Percentiles rank a stretch among this genome's conserved stretches.
Conservation (phyloP, 495 filamentous ascomycete genomes). For the Hyaloscypha finlandica region DNA sequence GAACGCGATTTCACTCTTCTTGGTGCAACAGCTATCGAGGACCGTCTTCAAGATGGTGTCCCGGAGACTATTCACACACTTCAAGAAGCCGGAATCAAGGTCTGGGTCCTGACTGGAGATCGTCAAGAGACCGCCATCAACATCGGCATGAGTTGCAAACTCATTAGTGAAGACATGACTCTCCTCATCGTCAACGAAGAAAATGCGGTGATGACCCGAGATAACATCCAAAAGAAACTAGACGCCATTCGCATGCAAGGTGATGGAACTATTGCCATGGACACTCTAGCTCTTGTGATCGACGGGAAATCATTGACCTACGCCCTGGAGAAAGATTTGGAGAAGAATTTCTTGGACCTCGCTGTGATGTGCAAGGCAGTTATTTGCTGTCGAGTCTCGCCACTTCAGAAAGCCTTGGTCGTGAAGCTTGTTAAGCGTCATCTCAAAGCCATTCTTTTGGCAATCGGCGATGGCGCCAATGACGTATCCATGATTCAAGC, state of each 20-base stretch:
- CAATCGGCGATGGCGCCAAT: slow-evolving; percentile 97
- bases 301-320: slow-evolving; percentile 95
- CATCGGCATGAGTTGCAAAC: slow-evolving; percentile 99
- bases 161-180: slow-evolving; percentile 99
- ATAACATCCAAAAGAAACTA: slow-evolving; percentile 90
- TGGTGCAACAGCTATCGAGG: slow-evolving; percentile 96
- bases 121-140: slow-evolving; percentile 99
- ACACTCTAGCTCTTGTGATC: slow-evolving; percentile 91
- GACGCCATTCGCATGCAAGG: slow-evolving; percentile 77
- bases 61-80: slow-evolving; percentile 98
- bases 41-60: slow-evolving; percentile 94
- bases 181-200: slow-evolving; percentile 96
- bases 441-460: slow-evolving; percentile 86
- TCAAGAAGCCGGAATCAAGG: slow-evolving; percentile 95
- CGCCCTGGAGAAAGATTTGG: slow-evolving; percentile 90
- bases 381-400: slow-evolving; percentile 97
- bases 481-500: slow-evolving; percentile 99
- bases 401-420: slow-evolving; percentile 96
- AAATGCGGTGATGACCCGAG: slow-evolving; percentile 67
- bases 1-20: slow-evolving; percentile 89
- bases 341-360: slow-evolving; percentile 90
- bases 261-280: slow-evolving; percentile 71
- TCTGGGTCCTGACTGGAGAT: slow-evolving; percentile 98
- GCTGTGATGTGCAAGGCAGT: slow-evolving; percentile 97
- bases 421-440: slow-evolving; percentile 99